phyloP scores from a whole-genome alignment of 441 rosid species.

The Lepidium campestre region DNA sequence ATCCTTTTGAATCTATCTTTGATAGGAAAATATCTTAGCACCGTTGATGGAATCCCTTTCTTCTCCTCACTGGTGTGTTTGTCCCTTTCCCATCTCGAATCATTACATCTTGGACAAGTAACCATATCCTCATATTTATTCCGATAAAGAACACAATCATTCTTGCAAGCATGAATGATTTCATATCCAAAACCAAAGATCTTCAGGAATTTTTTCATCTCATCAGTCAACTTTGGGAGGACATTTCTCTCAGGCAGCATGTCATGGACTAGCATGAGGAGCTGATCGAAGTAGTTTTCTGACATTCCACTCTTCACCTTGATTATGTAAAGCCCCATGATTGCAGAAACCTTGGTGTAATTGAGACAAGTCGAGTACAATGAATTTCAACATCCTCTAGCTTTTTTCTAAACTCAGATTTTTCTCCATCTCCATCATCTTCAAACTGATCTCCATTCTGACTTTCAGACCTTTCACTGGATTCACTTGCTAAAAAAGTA shows the following conservation, averaged over 20 bases:
- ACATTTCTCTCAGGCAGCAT: background rate
- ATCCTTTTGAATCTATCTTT: background rate
- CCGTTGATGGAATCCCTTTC: background rate
- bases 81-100: background rate
- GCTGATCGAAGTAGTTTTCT: background rate
- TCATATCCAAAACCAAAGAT: background rate
- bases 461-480: too few relatives aligned
- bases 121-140: background rate
- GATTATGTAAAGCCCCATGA: background rate
- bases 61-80: too few relatives aligned
- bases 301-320: background rate
- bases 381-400: too few relatives aligned
- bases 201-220: background rate
- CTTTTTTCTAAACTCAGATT: too few relatives aligned
- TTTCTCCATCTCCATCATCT: too few relatives aligned
- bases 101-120: background rate
- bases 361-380: too few relatives aligned
- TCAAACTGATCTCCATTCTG: too few relatives aligned
- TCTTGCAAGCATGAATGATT: background rate
- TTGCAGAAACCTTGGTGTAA: background rate
- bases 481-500: too few relatives aligned
- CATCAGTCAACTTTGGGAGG: background rate
- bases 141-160: too few relatives aligned
- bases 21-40: background rate
- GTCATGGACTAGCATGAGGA: background rate